Base-by-base conservation (phyloP, 2,329 filamentous ascomycete genomes). In the Monilinia fructigena region DNA sequence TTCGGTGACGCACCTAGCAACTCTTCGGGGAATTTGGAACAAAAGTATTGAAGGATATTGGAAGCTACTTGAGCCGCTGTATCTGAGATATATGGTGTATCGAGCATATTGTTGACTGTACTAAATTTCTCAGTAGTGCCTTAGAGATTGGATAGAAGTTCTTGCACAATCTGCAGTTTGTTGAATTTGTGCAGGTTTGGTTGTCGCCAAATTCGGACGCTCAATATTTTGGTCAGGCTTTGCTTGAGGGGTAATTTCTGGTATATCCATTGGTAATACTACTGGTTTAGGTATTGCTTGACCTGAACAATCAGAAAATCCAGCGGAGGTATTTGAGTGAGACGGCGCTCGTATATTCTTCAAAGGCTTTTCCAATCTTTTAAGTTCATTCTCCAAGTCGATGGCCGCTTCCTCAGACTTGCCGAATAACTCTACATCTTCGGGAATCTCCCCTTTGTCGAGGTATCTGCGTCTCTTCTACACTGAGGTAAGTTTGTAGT, bases 401-500 rank as follows among this genome's bases (percentile, higher is more conserved):
- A 58, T 42, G 1, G 62, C 31, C 16, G 23, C 16, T 8, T 52
- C 28, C 3, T 65, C 16, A 5, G 45, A 58, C 23, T 47, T 40
- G 4, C 52, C 31, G 20, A 26, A 5, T 7, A 52, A 3, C n/a
- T 50, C 53, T 18, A 6, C 14, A 52, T 65, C 54, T n/a, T 50
- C 8, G 5, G 62, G 53, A 4, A 58, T 28, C 28, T 64, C 42
- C 6, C 62, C 54, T 14, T 40, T 65, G 26, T 65, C 63, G 16
- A 65, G 4, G 38, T 42, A 65, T 42, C 45, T 23, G 11, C 31
- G 54, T 35, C 54, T 58, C 45, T 42, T 45, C 63, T 58, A 6
- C 28, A 11, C n/a, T 23, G 5, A 1, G 18, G 31, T 65, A 26
- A 59, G n/a, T 40, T 42, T 28, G 40, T 14, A 18, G 26, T 10